phyloP scores from a whole-genome alignment of 2,329 filamentous ascomycete species.

The Eutypella sp. region DNA sequence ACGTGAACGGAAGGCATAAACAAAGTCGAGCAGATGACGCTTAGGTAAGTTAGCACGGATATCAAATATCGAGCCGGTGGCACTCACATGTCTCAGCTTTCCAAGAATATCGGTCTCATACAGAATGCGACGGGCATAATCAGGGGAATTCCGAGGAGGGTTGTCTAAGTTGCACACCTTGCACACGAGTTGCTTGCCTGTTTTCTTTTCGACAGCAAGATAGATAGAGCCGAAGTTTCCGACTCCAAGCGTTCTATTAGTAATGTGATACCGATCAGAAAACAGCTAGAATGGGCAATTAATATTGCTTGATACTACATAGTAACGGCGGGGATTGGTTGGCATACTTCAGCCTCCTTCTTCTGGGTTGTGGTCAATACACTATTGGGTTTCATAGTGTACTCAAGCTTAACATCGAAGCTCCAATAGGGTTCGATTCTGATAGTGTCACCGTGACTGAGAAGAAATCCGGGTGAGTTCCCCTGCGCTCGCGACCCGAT shows the following conservation, averaged over 20 bases:
- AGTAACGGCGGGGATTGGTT: background rate
- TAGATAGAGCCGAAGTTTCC: constrained; percentile 51
- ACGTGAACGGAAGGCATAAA: constrained; percentile 44
- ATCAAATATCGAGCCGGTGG: background rate
- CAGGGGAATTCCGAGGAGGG: constrained; percentile 17
- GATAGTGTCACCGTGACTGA: constrained; percentile 48
- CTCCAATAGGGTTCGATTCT: constrained; percentile 31
- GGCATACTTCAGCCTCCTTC: constrained; percentile 29
- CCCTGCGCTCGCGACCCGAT: constrained; percentile 34
- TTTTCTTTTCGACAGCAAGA: constrained; percentile 46
- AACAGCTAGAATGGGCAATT: constrained; percentile 35
- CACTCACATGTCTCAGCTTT: constrained; percentile 48
- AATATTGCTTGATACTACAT: constrained; percentile 10
- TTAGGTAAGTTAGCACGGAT: constrained; percentile 18
- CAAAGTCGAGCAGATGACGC: constrained; percentile 51
- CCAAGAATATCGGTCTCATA: constrained; percentile 50
- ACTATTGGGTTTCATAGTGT: constrained; percentile 1
- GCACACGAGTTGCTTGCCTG: constrained; percentile 60
- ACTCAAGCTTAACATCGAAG: constrained; percentile 29
- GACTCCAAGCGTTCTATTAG: constrained; percentile 44
- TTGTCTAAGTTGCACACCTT: constrained; percentile 56
- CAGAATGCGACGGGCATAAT: constrained; percentile 32
- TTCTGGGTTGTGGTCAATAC: constrained; percentile 24
- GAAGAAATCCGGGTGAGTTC: constrained; percentile 39
- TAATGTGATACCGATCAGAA: constrained; percentile 41